These are phyloP conservation scores for Coemansia sp. DNA, from an alignment of 192 early-diverging fungal genomes.

Conservation along the genomic window DNA sequence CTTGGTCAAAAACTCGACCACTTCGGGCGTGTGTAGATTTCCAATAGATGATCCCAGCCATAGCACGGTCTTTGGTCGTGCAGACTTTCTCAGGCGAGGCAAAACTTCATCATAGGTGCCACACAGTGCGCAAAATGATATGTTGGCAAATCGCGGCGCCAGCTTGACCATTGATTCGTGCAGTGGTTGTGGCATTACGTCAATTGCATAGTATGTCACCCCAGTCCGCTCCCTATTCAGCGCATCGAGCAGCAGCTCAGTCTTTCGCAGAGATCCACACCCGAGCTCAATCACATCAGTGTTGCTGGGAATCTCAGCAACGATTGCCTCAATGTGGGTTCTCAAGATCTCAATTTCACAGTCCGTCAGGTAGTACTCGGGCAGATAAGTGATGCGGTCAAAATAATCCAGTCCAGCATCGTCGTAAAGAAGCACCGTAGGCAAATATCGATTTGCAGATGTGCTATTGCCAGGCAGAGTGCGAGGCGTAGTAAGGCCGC, in stretches of 20 bases:
- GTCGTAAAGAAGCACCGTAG: conserved; percentile 85
- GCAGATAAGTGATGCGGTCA: conserved; percentile 84
- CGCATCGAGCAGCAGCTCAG: conserved; percentile 73
- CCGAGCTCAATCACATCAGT: conserved; percentile 85
- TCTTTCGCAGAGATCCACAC: conserved; percentile 87
- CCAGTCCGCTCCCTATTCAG: conserved; percentile 62
- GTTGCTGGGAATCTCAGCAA: conserved; percentile 62
- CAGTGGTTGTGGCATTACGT: conserved; percentile 80
- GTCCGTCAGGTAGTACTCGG: conserved; percentile 86
- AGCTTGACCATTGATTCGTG: conserved; percentile 68
- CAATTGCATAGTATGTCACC: conserved; percentile 86
- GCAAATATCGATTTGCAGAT: conserved; percentile 35
- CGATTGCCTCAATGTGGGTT: conserved; percentile 61
- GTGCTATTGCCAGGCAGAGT: conserved; percentile 17
- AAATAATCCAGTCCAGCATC: conserved; percentile 80
- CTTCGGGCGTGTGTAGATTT: conserved; percentile 67
- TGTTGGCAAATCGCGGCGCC: conserved; percentile 60
- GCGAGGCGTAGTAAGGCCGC: conserved; percentile 17
- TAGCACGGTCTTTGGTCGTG: conserved; percentile 69
- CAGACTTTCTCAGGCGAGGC: conserved; percentile 51
- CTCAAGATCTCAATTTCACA: conserved; percentile 84
- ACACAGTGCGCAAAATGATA: conserved; percentile 75
- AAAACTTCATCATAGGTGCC: conserved; percentile 90
- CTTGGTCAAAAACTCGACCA: conserved; percentile 63
- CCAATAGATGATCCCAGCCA: conserved; percentile 94